These are phyloP conservation scores for Goffeauzyma gilvescens DNA, from an alignment of 768 basidiomycete genomes.

Conservation along the genomic window DNA sequence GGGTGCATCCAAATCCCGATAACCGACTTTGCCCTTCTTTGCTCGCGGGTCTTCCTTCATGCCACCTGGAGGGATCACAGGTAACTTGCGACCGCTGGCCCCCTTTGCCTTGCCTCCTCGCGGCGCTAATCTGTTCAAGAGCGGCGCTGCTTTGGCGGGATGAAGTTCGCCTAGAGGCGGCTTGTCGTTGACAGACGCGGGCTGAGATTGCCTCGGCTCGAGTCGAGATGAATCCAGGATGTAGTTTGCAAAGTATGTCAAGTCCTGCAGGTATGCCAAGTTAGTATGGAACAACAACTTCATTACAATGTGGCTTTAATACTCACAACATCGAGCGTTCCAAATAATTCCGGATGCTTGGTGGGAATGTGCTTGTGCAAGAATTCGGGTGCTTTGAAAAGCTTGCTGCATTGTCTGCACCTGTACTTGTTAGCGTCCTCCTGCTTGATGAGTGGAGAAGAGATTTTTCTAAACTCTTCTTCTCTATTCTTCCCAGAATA, in stretches of 20 bases:
- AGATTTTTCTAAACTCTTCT: too few relatives aligned
- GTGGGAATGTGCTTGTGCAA: constrained; percentile 93
- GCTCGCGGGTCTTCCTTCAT: constrained; percentile 85
- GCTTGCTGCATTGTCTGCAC: constrained; percentile 81
- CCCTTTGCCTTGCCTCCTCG: constrained; percentile 4
- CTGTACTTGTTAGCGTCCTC: constrained; percentile 95
- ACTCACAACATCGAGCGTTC: constrained; percentile 62
- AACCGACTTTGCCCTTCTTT: constrained; percentile 72
- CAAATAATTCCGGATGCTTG: constrained; percentile 76
- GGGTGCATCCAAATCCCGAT: constrained; percentile 87
- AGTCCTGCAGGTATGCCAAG: constrained; percentile 4
- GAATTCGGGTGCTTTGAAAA: constrained; percentile 93
- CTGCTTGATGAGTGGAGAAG: constrained; percentile 70
- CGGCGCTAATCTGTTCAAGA: not conserved
- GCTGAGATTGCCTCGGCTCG: constrained; percentile 19
- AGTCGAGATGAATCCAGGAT: constrained; percentile 88
- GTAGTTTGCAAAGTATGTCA: constrained; percentile 72
- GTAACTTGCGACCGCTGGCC: constrained; percentile 4
- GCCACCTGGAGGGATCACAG: constrained; percentile 8
- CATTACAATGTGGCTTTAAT: too few relatives aligned
- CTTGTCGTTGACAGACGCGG: constrained; percentile 28
- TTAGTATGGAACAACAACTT: constrained; percentile 1
- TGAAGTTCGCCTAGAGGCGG: constrained; percentile 37
- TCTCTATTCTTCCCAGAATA: constrained; percentile 80
- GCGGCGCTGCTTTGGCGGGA: not conserved